Evolutionary conservation across 164 flowering plant species (phyloP), one percentile per base, ranked within the genome.

Genomic region (Nymphaea thermarum): DNA sequence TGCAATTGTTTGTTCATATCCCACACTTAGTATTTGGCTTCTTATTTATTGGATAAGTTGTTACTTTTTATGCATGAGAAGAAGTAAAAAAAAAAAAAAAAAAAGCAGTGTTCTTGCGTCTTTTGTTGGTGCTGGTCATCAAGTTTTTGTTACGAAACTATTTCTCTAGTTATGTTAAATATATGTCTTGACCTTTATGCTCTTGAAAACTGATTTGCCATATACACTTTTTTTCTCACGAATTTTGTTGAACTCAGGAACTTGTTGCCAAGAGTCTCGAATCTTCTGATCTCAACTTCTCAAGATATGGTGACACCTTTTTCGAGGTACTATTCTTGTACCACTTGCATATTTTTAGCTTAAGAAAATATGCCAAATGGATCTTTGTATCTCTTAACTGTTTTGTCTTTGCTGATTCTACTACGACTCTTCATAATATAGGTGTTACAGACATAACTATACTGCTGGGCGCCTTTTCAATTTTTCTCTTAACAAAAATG

Each of bases 221-320:
- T 47, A 2, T 47, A 6, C 55, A 47, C 5, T 47, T 7, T 6
- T 61, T 61, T 61, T 17, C 64, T 61, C 15, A 61, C 3, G 14
- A 6, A 18, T 51, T 62, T 68, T 11, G 43, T 65, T 4, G 16
- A 8, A 74, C 1, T 65, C 83, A 93, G 98, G 98, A 93, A 86
- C 91, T 87, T 86, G 70, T 85, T 67, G 94, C 91, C 68, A 93
- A 80, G 83, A 81, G 81, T 80, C 64, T 93, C 43, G 98, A 93
- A 75, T 86, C 97, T 70, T 77, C 96, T 65, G 96, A 88, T 77
- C 94, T 93, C 67, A 85, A 93, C 78, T 89, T 93, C 78, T 85
- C 90, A 63, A 86, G 98, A 93, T 93, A 91, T 85, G 97, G 97
- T 67, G 98, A 93, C 79, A 91, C 96, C 68, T 93, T 93, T 73